These are phyloP conservation scores for Pilaira anomala DNA, from an alignment of 192 early-diverging fungal species.

Conservation along the genomic window DNA sequence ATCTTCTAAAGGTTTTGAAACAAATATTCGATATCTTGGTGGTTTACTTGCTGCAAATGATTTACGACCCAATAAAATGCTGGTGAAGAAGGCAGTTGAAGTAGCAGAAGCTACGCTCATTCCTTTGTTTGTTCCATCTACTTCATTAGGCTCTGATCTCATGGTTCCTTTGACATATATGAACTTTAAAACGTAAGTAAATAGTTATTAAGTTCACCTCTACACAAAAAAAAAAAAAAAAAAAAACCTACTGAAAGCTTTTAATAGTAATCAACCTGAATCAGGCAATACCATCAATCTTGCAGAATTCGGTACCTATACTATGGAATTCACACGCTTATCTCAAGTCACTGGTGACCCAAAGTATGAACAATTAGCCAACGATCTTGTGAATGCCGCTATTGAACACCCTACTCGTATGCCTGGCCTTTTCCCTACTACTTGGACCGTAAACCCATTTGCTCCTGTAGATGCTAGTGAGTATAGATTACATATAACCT, in stretches of 20 bases:
- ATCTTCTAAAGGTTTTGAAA: conserved; percentile 73
- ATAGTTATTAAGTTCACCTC: too few relatives aligned
- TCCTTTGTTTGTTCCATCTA: conserved; percentile 42
- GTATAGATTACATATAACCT: too few relatives aligned
- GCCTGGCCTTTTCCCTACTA: conserved; percentile 58
- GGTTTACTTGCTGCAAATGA: conserved; percentile 83
- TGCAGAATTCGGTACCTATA: conserved; percentile 67
- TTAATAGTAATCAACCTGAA: too few relatives aligned
- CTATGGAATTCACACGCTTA: conserved; percentile 75
- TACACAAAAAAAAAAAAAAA: too few relatives aligned
- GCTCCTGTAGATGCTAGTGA: conserved; percentile 6
- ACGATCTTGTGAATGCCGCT: conserved; percentile 46
- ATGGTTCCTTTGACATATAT: conserved; percentile 60
- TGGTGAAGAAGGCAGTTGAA: conserved; percentile 66
- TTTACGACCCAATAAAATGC: conserved; percentile 59
- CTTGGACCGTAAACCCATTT: conserved; percentile 35
- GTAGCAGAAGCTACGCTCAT: conserved; percentile 44
- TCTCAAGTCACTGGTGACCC: conserved; percentile 68
- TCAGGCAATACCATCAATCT: conserved; percentile 19
- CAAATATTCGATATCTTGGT: conserved; percentile 72
- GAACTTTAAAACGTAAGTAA: conserved; percentile 41
- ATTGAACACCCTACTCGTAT: conserved; percentile 39
- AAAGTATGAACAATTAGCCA: conserved; percentile 54
- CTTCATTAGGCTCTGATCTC: conserved; percentile 63
- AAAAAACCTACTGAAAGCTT: too few relatives aligned